phyloP scores from a whole-genome alignment of 306 rosid species.

The Castanea sativa region DNA sequence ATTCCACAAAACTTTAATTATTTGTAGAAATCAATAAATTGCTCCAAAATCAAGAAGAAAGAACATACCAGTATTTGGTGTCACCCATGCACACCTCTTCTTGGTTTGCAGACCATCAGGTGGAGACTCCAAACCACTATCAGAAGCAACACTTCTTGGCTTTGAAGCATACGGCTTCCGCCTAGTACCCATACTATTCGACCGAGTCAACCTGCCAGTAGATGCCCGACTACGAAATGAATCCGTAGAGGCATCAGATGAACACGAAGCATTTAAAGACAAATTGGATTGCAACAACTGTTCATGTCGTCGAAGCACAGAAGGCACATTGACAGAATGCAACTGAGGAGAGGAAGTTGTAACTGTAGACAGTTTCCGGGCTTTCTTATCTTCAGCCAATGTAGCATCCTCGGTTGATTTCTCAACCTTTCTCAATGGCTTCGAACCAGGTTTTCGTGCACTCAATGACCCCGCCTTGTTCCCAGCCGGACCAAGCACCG shows the following conservation, averaged over 20 bases:
- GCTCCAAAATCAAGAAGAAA: slow-evolving; percentile 13
- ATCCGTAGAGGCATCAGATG: slow-evolving; percentile 88
- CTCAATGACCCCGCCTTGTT: slow-evolving; percentile 60
- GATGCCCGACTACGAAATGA: slow-evolving; percentile 80
- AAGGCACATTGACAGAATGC: slow-evolving; percentile 44
- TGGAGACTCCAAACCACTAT: slow-evolving; percentile 59
- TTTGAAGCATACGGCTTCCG: slow-evolving; percentile 55
- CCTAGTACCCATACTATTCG: slow-evolving; percentile 55
- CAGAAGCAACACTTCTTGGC: slow-evolving; percentile 78
- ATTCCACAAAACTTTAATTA: slow-evolving; percentile 4
- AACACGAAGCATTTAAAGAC: slow-evolving; percentile 77
- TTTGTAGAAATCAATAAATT: background rate
- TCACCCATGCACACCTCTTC: slow-evolving; percentile 87
- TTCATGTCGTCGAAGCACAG: slow-evolving; percentile 71
- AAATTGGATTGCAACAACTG: slow-evolving; percentile 64
- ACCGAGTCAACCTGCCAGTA: slow-evolving; percentile 70
- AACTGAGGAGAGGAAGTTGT: slow-evolving; percentile 46
- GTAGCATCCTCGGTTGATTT: slow-evolving; percentile 42
- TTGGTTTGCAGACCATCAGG: slow-evolving; percentile 44
- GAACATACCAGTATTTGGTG: slow-evolving; percentile 76
- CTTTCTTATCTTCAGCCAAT: slow-evolving; percentile 55
- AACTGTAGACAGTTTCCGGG: slow-evolving; percentile 33
- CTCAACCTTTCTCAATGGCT: slow-evolving; percentile 57
- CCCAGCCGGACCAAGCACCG: slow-evolving; percentile 72
- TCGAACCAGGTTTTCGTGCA: slow-evolving; percentile 50